Evolutionary conservation across 805 yeast species (phyloP).

Genomic region (Candida broadrunensis): DNA sequence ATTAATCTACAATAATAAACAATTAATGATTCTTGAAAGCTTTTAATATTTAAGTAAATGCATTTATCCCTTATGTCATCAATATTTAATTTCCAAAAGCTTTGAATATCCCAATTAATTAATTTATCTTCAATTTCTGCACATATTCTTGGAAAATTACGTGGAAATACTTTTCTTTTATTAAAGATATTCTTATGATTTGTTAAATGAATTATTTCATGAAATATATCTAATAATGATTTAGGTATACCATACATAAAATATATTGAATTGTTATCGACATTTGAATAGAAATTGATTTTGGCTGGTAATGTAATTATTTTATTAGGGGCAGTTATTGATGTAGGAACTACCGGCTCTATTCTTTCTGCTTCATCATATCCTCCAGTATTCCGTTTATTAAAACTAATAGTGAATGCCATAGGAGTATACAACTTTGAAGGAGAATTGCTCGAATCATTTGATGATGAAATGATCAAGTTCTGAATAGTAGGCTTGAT

Average conservation of each 20-base stretch:
- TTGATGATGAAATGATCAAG: constrained; percentile 6
- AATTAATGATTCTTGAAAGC: constrained; percentile 42
- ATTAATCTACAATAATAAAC: constrained; percentile 46
- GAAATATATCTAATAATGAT: constrained; percentile 44
- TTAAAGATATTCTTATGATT: constrained; percentile 51
- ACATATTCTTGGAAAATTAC: constrained; percentile 55
- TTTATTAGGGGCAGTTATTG: background rate
- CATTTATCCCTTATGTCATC: constrained; percentile 34
- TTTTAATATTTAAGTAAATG: constrained; percentile 15
- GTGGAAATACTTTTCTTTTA: constrained; percentile 38
- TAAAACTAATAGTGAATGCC: constrained; percentile 27
- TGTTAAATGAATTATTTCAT: constrained; percentile 44
- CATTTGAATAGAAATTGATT: background rate
- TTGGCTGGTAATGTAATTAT: background rate
- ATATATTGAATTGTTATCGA: constrained; percentile 27
- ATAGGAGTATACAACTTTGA: constrained; percentile 13
- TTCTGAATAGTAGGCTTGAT: constrained; percentile 24
- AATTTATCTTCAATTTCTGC: constrained; percentile 53
- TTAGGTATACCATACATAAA: constrained; percentile 48
- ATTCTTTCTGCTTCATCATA: constrained; percentile 2
- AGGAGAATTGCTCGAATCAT: constrained; percentile 1
- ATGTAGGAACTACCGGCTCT: background rate
- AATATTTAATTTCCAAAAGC: constrained; percentile 37
- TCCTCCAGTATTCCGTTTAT: constrained; percentile 8
- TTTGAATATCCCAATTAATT: constrained; percentile 40